Percentiles rank a stretch among this genome's conserved stretches.
Evolutionary conservation across 306 rosid genomes (phyloP).

Genomic region (Abrus pulchellus): DNA sequence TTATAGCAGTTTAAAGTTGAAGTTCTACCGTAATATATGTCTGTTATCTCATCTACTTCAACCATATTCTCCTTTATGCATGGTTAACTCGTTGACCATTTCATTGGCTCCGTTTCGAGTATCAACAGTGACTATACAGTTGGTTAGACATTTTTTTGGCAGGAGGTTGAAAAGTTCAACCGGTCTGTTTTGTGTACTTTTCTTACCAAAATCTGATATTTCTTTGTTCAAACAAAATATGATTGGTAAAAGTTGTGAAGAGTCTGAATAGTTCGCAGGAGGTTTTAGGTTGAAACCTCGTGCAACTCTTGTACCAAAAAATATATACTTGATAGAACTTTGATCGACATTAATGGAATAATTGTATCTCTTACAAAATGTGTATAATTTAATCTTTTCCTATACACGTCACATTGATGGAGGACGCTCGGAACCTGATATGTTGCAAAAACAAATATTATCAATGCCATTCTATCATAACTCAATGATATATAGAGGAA

Average conservation of each 20-base stretch:
- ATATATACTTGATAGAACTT: neutral
- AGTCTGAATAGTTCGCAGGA: slow-evolving; percentile 18
- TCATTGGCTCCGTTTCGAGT: slow-evolving; percentile 52
- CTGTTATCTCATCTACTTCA: slow-evolving; percentile 51
- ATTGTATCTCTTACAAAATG: neutral
- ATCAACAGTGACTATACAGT: slow-evolving; percentile 49
- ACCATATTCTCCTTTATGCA: slow-evolving; percentile 62
- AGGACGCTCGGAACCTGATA: too few species aligned
- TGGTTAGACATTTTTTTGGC: slow-evolving; percentile 48
- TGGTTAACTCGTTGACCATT: slow-evolving; percentile 66
- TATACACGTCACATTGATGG: neutral
- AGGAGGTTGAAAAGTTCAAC: slow-evolving; percentile 49
- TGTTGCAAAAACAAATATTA: neutral
- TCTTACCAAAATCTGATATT: slow-evolving; percentile 39
- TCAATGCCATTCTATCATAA: neutral
- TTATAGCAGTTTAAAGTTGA: slow-evolving; percentile 40
- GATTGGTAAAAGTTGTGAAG: slow-evolving; percentile 25
- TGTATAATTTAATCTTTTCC: neutral
- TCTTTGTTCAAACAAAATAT: slow-evolving; percentile 43
- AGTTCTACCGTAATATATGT: slow-evolving; percentile 36
- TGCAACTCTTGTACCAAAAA: slow-evolving; percentile 20
- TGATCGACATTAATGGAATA: slow-evolving; percentile 42
- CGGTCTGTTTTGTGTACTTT: slow-evolving; percentile 41
- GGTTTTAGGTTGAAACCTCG: slow-evolving; percentile 38
- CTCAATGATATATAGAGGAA: neutral